A percentile compares a stretch with the other conserved stretches of the same genome.
These are phyloP conservation scores for Emmonsia crescens DNA, from an alignment of 2,329 filamentous ascomycete genomes.

Conservation along the genomic window DNA sequence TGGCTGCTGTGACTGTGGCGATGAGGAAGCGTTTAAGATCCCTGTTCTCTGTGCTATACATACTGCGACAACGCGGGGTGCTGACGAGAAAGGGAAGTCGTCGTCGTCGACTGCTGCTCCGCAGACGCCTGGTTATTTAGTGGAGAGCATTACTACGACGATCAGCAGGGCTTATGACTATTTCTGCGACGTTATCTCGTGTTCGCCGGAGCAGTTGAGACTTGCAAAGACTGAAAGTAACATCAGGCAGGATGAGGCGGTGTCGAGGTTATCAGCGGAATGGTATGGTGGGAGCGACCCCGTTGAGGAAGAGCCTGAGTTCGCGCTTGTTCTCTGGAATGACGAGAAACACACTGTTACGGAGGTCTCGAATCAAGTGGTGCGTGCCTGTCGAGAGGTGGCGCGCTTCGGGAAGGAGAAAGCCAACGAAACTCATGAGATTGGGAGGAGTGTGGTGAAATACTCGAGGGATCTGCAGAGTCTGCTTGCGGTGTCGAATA, in stretches of 20 bases:
- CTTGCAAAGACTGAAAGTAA: slow-evolving; percentile 72
- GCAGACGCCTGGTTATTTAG: slow-evolving; percentile 63
- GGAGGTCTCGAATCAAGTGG: slow-evolving; percentile 83
- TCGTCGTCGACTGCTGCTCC: slow-evolving; percentile 62
- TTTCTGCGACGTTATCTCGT: slow-evolving; percentile 94
- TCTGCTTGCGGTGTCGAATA: slow-evolving; percentile 66
- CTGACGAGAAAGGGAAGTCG: slow-evolving; percentile 42
- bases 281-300: slow-evolving; percentile 60
- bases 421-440: slow-evolving; percentile 78
- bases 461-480: slow-evolving; percentile 61
- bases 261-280: slow-evolving; percentile 63
- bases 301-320: slow-evolving; percentile 57
- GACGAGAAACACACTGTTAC: slow-evolving; percentile 96
- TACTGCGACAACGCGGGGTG: slow-evolving; percentile 43
- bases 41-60: slow-evolving; percentile 92
- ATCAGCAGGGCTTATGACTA: slow-evolving; percentile 82
- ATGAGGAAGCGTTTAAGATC: slow-evolving; percentile 83
- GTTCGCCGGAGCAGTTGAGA: slow-evolving; percentile 88
- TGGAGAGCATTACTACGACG: slow-evolving; percentile 70
- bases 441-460: slow-evolving; percentile 76
- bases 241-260: slow-evolving; percentile 69
- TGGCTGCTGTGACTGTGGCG: slow-evolving; percentile 95
- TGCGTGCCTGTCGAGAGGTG: slow-evolving; percentile 70
- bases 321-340: slow-evolving; percentile 85
- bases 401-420: slow-evolving; percentile 57